A percentile compares a stretch with the other conserved stretches of the same genome.
phyloP scores from a whole-genome alignment of 2,329 filamentous ascomycete species.

The Exophiala lecanii-corni region DNA sequence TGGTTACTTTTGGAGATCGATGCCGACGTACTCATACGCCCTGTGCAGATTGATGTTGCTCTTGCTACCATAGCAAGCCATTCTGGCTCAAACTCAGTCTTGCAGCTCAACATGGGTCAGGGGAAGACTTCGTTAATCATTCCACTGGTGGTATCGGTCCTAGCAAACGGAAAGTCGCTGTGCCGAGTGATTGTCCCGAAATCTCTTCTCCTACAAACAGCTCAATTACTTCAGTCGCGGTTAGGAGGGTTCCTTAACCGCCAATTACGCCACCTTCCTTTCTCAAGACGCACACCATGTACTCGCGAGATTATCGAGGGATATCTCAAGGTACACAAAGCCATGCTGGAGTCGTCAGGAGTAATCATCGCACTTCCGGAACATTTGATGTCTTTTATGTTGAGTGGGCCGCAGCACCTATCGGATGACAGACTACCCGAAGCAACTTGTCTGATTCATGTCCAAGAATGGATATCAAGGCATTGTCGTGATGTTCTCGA shows the following conservation, averaged over 20 bases:
- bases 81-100: slow-evolving; percentile 44
- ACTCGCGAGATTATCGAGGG: slow-evolving; percentile 26
- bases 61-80: slow-evolving; percentile 48
- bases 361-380: slow-evolving; percentile 61
- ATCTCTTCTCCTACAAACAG: slow-evolving; percentile 57
- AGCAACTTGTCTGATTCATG: slow-evolving; percentile 36
- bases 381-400: slow-evolving; percentile 58
- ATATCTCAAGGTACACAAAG: slow-evolving; percentile 39
- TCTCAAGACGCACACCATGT: slow-evolving; percentile 41
- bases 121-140: slow-evolving; percentile 67
- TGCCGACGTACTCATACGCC: slow-evolving; percentile 56
- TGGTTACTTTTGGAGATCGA: slow-evolving; percentile 63
- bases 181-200: slow-evolving; percentile 59
- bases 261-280: slow-evolving; percentile 43
- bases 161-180: slow-evolving; percentile 50
- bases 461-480: slow-evolving; percentile 44
- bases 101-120: slow-evolving; percentile 69
- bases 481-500: slow-evolving; percentile 55
- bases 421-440: slow-evolving; percentile 30
- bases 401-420: slow-evolving; percentile 54
- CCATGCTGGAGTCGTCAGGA: slow-evolving; percentile 49
- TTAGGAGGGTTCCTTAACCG: slow-evolving; percentile 44
- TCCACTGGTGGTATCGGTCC: slow-evolving; percentile 53
- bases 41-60: slow-evolving; percentile 56
- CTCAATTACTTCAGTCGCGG: slow-evolving; percentile 48